phyloP scores from a whole-genome alignment of 768 basidiomycete genomes.

The Hemileccinum rubropunctum region DNA sequence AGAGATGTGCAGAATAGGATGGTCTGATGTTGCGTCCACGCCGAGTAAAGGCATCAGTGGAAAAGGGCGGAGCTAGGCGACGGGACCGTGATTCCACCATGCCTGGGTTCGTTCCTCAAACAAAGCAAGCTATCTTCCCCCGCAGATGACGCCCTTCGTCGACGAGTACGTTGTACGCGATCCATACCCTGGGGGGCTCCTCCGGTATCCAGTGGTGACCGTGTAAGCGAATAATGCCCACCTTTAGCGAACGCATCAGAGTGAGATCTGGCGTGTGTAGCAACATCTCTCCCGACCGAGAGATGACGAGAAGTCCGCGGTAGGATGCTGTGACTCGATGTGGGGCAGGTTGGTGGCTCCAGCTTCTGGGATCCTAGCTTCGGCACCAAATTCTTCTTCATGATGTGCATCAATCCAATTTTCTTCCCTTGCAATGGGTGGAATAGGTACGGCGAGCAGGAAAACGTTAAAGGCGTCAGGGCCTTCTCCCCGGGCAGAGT shows the following conservation, averaged over 20 bases:
- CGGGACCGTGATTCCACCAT: background rate
- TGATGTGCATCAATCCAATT: constrained; percentile 63
- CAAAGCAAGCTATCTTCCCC: constrained; percentile 34
- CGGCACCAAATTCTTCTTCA: constrained; percentile 66
- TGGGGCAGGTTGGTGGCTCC: constrained; percentile 38
- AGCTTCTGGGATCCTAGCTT: constrained; percentile 65
- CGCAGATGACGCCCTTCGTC: constrained; percentile 47
- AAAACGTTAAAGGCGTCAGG: constrained; percentile 69
- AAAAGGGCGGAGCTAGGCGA: background rate
- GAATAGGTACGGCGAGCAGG: constrained; percentile 65
- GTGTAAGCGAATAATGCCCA: constrained; percentile 8
- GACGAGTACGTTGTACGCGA: constrained; percentile 23
- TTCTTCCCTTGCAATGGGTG: constrained; percentile 64
- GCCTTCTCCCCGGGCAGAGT: constrained; percentile 64
- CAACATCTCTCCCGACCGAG: constrained; percentile 1
- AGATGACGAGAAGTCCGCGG: constrained; percentile 4
- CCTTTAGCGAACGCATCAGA: constrained; percentile 22
- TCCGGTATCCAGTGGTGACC: constrained; percentile 8
- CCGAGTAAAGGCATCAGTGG: background rate
- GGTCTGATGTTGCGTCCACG: background rate
- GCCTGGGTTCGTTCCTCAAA: background rate
- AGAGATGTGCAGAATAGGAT: background rate
- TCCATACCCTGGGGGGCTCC: constrained; percentile 1
- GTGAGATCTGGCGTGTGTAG: constrained; percentile 19
- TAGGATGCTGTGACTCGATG: background rate